Conservation (phyloP, 805 yeast species). For the Suhomyces faveliae region DNA sequence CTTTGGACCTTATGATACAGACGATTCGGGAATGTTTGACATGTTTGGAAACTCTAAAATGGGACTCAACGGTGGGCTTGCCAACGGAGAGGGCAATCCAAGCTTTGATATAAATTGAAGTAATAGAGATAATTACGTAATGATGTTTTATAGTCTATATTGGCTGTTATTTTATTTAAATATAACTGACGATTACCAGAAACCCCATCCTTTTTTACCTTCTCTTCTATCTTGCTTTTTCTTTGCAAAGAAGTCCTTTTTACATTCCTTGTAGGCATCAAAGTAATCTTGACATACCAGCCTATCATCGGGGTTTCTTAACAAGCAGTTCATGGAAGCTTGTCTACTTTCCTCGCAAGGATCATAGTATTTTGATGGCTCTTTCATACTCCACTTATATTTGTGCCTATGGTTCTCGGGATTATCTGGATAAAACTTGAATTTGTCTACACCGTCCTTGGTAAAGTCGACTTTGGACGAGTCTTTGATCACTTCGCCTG, state of each 20-base stretch:
- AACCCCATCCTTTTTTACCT: constrained; percentile 46
- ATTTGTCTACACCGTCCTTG: constrained; percentile 49
- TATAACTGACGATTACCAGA: constrained; percentile 22
- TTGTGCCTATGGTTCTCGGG: constrained; percentile 74
- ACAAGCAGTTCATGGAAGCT: constrained; percentile 84
- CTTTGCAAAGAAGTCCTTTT: constrained; percentile 48
- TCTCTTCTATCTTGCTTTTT: constrained; percentile 33
- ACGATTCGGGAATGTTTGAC: not conserved
- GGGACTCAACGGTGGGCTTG: not conserved
- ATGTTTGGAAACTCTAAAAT: constrained; percentile 2
- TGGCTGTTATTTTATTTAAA: not conserved
- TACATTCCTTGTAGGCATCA: constrained; percentile 91
- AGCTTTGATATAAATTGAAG: constrained; percentile 1
- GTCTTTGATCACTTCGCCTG: constrained; percentile 32
- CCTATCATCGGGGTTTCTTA: constrained; percentile 67
- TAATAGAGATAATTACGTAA: not conserved
- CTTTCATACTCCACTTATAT: constrained; percentile 68
- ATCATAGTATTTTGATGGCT: constrained; percentile 81
- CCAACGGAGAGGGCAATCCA: not conserved
- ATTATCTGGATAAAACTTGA: constrained; percentile 80
- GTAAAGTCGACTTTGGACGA: constrained; percentile 53
- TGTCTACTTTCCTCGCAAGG: constrained; percentile 90
- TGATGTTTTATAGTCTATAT: not conserved
- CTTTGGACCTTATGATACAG: not conserved
- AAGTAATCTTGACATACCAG: constrained; percentile 73